Evolutionary conservation across 176 grass and related monocot genomes (phyloP).

Genomic region (Hyparrhenia diplandra): DNA sequence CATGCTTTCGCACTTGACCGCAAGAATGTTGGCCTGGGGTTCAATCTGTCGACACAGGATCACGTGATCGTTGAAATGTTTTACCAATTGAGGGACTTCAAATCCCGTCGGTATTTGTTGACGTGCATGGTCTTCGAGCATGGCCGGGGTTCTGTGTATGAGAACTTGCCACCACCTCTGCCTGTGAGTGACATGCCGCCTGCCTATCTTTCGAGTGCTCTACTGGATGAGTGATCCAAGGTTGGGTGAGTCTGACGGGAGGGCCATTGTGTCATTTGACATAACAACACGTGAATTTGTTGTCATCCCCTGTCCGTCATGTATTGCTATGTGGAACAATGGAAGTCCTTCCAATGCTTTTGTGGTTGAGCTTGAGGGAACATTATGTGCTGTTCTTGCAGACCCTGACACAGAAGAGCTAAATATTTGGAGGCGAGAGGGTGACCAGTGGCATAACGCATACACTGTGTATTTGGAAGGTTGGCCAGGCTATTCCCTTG

Average conservation of each 20-base stretch:
- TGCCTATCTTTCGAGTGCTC: background rate
- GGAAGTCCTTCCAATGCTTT: too few relatives aligned
- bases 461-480: too few relatives aligned
- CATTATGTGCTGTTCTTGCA: too few relatives aligned
- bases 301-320: too few relatives aligned
- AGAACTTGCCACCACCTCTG: background rate
- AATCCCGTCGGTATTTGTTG: background rate
- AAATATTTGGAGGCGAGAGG: too few relatives aligned
- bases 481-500: too few relatives aligned
- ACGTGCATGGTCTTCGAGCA: too few relatives aligned
- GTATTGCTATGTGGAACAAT: too few relatives aligned
- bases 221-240: slow-evolving; percentile 9
- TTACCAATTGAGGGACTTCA: background rate
- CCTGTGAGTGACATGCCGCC: slow-evolving; percentile 8
- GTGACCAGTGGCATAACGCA: too few relatives aligned
- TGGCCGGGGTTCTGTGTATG: too few relatives aligned
- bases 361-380: too few relatives aligned
- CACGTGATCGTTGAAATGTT: slow-evolving; percentile 1
- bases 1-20: background rate
- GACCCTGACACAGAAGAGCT: too few relatives aligned
- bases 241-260: background rate
- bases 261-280: background rate
- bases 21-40: slow-evolving; percentile 24
- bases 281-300: background rate
- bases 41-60: background rate